Conservation (phyloP, 2,329 filamentous ascomycete species). For the Xenosphaeropsis pyriputrescens region DNA sequence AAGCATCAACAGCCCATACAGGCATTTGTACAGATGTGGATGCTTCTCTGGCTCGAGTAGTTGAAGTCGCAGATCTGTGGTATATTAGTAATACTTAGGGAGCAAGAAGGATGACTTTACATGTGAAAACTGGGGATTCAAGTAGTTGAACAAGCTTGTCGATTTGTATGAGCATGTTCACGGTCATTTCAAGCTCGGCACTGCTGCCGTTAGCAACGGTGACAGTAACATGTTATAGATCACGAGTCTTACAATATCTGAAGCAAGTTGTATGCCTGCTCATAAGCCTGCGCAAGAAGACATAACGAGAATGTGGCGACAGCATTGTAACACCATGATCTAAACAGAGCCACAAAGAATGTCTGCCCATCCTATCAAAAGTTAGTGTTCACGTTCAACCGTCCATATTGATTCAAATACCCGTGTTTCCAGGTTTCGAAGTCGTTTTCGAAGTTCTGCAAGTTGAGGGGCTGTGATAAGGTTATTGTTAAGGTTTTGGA, state of each 20-base stretch:
- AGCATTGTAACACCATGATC: conserved; percentile 96
- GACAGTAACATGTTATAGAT: not conserved
- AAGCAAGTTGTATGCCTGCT: conserved; percentile 90
- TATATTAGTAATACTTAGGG: conserved; percentile 6
- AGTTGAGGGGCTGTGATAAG: conserved; percentile 94
- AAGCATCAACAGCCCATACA: conserved; percentile 94
- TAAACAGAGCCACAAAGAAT: conserved; percentile 87
- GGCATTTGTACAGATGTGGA: conserved; percentile 91
- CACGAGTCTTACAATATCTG: conserved; percentile 63
- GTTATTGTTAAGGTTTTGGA: conserved; percentile 98
- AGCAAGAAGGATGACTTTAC: conserved; percentile 33
- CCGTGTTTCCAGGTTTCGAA: conserved; percentile 81
- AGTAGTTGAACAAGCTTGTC: conserved; percentile 95
- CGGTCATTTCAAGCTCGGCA: conserved; percentile 95
- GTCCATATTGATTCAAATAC: conserved; percentile 24
- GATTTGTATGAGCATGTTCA: conserved; percentile 96
- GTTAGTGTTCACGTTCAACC: conserved; percentile 4
- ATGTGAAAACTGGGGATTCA: conserved; percentile 95
- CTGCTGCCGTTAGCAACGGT: conserved; percentile 28
- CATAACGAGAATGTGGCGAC: conserved; percentile 96
- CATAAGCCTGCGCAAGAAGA: conserved; percentile 89
- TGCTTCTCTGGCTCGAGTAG: conserved; percentile 90
- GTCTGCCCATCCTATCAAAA: conserved; percentile 66
- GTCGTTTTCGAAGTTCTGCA: conserved; percentile 73
- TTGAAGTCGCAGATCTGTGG: conserved; percentile 75